Evolutionary conservation across 2,329 filamentous ascomycete genomes (phyloP).

Genomic region (Seiridium cupressi): DNA sequence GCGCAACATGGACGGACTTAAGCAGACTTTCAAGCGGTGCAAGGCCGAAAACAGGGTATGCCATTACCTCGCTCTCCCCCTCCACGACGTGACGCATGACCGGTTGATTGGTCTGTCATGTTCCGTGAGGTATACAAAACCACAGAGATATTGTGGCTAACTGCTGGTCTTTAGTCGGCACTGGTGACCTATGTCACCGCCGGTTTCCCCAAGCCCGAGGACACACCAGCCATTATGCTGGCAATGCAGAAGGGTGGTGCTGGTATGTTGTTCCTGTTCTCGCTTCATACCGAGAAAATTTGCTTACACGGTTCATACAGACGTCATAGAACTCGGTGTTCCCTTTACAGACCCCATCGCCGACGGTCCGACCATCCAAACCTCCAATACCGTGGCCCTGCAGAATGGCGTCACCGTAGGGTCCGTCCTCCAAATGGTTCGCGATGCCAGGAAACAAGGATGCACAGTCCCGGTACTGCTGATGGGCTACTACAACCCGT

Average conservation of each 20-base stretch:
- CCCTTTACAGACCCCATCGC: conserved; percentile 98
- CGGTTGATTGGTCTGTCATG: not conserved
- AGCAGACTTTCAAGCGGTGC: conserved; percentile 58
- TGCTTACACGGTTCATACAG: conserved; percentile 38
- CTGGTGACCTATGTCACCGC: conserved; percentile 96
- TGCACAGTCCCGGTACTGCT: conserved; percentile 81
- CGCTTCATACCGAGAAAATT: not conserved
- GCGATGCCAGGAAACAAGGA: conserved; percentile 73
- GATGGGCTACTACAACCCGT: conserved; percentile 99
- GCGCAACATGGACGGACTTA: conserved; percentile 52
- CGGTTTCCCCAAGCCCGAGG: conserved; percentile 80
- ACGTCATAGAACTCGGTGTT: conserved; percentile 92
- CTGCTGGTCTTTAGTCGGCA: conserved; percentile 59
- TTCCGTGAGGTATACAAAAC: not conserved
- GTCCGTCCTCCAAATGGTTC: conserved; percentile 79
- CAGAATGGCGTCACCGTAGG: conserved; percentile 83
- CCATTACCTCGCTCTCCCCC: conserved; percentile 23
- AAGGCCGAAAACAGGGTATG: conserved; percentile 58
- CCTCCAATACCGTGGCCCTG: conserved; percentile 86
- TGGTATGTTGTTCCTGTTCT: conserved; percentile 51
- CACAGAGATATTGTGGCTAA: conserved; percentile 7
- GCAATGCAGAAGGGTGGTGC: conserved; percentile 91
- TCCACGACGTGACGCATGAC: conserved; percentile 10
- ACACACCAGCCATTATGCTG: conserved; percentile 80
- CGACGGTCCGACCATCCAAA: conserved; percentile 96